Conservation (phyloP, 2,329 filamentous ascomycete species). For the Fusarium sp. region DNA sequence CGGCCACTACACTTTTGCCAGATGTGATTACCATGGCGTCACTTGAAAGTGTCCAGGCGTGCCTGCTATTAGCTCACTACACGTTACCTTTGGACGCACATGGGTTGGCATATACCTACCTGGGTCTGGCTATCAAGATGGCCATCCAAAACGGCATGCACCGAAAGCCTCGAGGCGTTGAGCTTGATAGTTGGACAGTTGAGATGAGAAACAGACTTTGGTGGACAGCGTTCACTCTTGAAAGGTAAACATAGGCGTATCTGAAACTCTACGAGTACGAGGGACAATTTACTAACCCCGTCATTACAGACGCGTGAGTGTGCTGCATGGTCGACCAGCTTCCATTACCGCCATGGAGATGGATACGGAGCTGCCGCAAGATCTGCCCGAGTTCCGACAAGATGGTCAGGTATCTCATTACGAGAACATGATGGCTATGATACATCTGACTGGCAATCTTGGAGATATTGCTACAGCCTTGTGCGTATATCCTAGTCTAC, state of each 20-base stretch:
- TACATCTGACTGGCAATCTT: background rate
- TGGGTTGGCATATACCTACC: background rate
- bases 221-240: background rate
- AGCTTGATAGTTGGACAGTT: background rate
- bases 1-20: background rate
- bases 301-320: background rate
- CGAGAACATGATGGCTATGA: background rate
- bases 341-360: conserved; percentile 1
- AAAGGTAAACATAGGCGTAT: background rate
- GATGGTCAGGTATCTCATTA: background rate
- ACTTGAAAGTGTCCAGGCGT: background rate
- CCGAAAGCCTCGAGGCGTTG: background rate
- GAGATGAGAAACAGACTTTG: background rate
- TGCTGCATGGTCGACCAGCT: background rate
- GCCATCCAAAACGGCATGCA: background rate
- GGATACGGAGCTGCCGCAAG: background rate
- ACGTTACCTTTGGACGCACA: background rate
- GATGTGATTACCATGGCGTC: background rate
- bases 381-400: background rate
- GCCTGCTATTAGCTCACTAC: background rate
- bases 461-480: background rate
- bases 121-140: background rate
- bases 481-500: background rate
- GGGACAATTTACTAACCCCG: background rate
- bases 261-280: background rate